A percentile compares a stretch with the other conserved stretches of the same genome.
phyloP scores from a whole-genome alignment of 371 early-diverging fungal genomes.

The Lichtheimia hyalospora region DNA sequence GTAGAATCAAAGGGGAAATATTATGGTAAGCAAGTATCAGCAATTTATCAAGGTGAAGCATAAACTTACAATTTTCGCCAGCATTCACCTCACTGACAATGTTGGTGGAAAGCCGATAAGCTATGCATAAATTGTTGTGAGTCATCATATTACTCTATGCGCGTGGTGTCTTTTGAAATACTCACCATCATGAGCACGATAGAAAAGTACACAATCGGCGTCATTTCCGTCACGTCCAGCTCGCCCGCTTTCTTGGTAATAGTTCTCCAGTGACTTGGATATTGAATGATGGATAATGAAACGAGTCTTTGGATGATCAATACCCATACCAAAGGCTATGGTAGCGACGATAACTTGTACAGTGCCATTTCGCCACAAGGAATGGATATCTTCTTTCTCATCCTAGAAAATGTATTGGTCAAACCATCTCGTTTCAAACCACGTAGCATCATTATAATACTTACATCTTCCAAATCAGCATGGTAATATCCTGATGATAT shows the following conservation, averaged over 20 bases:
- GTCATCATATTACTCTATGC: not conserved
- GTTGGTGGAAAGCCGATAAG: conserved; percentile 58
- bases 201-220: conserved; percentile 79
- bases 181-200: conserved; percentile 64
- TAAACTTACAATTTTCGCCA: conserved; percentile 45
- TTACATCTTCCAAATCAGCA: conserved; percentile 74
- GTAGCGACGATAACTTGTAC: conserved; percentile 96
- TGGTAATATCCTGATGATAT: conserved; percentile 67
- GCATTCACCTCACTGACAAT: conserved; percentile 68
- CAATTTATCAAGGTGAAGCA: not conserved
- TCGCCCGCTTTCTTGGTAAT: conserved; percentile 94
- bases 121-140: conserved; percentile 14
- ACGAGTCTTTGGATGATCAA: conserved; percentile 84
- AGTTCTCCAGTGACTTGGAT: conserved; percentile 86
- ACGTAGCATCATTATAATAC: not conserved
- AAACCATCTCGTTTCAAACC: too few species aligned
- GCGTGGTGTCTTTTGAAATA: not conserved
- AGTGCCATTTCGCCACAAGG: conserved; percentile 67
- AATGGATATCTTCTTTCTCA: conserved; percentile 71
- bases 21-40: not conserved
- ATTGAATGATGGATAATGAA: conserved; percentile 87
- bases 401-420: conserved; percentile 20
- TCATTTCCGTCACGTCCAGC: conserved; percentile 77
- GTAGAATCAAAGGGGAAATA: not conserved
- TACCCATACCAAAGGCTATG: conserved; percentile 96